A percentile compares a stretch with the other conserved stretches of the same genome.
These are phyloP conservation scores for Paecilomyces sp. DNA, from an alignment of 2,329 filamentous ascomycete genomes.

Conservation along the genomic window DNA sequence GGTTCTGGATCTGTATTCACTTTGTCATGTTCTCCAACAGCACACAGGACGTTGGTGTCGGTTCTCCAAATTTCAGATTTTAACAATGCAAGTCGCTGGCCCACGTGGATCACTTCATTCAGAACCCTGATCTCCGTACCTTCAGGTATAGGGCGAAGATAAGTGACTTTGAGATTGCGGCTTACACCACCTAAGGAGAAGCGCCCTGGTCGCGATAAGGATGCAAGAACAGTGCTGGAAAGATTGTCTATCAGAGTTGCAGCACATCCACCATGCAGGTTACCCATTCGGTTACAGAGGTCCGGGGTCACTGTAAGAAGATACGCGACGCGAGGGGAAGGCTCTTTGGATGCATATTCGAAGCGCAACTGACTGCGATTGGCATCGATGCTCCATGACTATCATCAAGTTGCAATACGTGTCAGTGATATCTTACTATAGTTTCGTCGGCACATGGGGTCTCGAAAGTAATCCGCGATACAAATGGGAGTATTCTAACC, in stretches of 20 bases:
- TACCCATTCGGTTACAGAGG: conserved; percentile 84
- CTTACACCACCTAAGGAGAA: conserved; percentile 59
- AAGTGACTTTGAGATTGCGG: conserved; percentile 60
- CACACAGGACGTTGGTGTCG: conserved; percentile 47
- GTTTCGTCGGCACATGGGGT: not conserved
- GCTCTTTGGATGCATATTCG: conserved; percentile 28
- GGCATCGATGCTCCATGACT: conserved; percentile 25
- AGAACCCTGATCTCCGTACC: conserved; percentile 48
- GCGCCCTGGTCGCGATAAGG: conserved; percentile 52
- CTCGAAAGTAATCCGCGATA: too few species aligned
- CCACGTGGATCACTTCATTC: conserved; percentile 52
- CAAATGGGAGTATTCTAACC: conserved; percentile 11
- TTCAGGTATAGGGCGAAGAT: conserved; percentile 54
- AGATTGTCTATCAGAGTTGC: conserved; percentile 62
- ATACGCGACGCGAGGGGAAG: conserved; percentile 26
- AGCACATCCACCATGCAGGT: conserved; percentile 76
- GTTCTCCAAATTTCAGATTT: conserved; percentile 49
- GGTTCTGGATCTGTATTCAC: conserved; percentile 49
- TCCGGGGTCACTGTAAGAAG: conserved; percentile 65
- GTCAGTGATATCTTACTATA: not conserved
- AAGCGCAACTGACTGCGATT: conserved; percentile 25
- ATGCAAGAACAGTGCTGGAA: conserved; percentile 53
- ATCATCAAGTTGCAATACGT: not conserved
- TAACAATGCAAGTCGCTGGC: conserved; percentile 48
- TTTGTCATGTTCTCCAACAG: conserved; percentile 59